These are phyloP conservation scores for Ulota crispa DNA, from an alignment of 225 moss, liverwort and hornwort genomes.

Conservation along the genomic window DNA sequence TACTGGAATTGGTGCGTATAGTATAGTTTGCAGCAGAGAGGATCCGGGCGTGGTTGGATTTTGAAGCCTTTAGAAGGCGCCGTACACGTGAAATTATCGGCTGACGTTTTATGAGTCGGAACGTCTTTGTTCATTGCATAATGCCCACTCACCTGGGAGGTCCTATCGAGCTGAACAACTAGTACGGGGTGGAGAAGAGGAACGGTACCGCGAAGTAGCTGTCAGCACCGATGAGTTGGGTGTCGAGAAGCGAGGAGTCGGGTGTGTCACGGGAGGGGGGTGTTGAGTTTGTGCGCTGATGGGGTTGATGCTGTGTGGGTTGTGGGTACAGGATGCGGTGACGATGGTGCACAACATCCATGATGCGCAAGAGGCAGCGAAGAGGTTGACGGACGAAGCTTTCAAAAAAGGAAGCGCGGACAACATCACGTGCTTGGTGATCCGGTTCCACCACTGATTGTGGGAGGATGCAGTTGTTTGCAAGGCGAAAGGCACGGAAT, in stretches of 20 bases:
- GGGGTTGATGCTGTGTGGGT: not conserved
- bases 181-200: too few species aligned
- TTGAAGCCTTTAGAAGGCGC: too few species aligned
- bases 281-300: not conserved
- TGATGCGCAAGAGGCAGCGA: conserved; percentile 79
- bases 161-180: too few species aligned
- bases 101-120: too few species aligned
- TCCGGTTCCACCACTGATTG: conserved; percentile 73
- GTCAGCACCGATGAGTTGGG: too few species aligned
- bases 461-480: conserved; percentile 9
- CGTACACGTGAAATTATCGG: rapidly evolving
- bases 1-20: too few species aligned
- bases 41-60: too few species aligned
- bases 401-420: conserved; percentile 95
- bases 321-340: conserved; percentile 75
- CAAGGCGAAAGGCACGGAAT: conserved; percentile 6
- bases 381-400: conserved; percentile 85
- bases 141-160: too few species aligned
- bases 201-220: too few species aligned
- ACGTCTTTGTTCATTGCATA: too few species aligned
- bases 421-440: conserved; percentile 93
- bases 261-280: not conserved
- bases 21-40: too few species aligned
- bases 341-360: conserved; percentile 79
- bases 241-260: too few species aligned